A percentile compares a stretch with the other conserved stretches of the same genome.
phyloP scores from a whole-genome alignment of 192 early-diverging fungal genomes.

The Podila horticola region DNA sequence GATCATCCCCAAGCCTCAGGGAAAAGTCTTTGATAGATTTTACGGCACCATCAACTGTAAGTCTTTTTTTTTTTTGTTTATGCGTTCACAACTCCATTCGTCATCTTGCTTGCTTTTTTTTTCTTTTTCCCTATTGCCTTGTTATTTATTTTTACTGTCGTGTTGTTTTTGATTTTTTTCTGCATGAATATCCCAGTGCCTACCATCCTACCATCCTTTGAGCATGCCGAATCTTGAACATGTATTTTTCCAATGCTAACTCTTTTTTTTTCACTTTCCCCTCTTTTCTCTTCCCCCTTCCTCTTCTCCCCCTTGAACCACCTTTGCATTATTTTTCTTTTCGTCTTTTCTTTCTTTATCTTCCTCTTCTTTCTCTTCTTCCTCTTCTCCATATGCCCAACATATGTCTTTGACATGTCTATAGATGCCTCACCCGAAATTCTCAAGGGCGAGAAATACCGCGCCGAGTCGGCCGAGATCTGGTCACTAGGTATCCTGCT shows the following conservation, averaged over 20 bases:
- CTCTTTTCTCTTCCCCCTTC: background rate
- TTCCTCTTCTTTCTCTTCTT: constrained; percentile 52
- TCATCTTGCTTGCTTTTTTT: background rate
- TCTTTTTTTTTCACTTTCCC: background rate
- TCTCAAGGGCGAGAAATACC: constrained; percentile 65
- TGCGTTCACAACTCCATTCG: background rate
- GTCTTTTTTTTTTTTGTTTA: constrained; percentile 28
- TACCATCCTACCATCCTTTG: too few species aligned
- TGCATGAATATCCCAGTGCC: background rate
- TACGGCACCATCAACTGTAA: constrained; percentile 71
- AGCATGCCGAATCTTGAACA: background rate
- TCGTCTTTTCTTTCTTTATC: constrained; percentile 33
- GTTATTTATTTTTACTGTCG: background rate
- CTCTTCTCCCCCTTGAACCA: constrained; percentile 61
- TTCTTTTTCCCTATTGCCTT: background rate
- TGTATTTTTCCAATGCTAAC: background rate
- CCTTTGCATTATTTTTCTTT: constrained; percentile 63
- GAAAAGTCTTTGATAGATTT: constrained; percentile 63
- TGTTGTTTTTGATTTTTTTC: background rate
- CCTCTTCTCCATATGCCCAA: constrained; percentile 41
- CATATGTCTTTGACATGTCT: constrained; percentile 58
- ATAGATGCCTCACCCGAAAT: constrained; percentile 76
- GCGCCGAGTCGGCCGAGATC: constrained; percentile 74
- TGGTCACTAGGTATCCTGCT: constrained; percentile 80
- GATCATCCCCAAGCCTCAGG: constrained; percentile 53